Conservation (phyloP, 345 rosid species). For the Clarkia xantiana region DNA sequence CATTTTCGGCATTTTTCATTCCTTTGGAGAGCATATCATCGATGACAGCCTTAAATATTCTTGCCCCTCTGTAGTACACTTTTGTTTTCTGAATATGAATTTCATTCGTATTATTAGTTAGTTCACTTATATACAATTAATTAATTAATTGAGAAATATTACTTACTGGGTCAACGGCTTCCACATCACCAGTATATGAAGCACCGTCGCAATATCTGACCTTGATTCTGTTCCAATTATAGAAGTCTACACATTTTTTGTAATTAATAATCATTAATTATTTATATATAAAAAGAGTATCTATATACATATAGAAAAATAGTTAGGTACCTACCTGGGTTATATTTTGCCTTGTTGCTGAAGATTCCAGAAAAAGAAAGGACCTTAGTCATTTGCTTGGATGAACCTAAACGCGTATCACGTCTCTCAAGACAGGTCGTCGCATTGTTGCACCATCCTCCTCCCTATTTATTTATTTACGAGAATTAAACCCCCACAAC, state of each 20-base stretch:
- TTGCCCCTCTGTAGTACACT: slow-evolving; percentile 92
- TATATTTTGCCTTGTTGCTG: slow-evolving; percentile 34
- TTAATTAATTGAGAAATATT: too few relatives aligned
- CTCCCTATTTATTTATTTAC: slow-evolving; percentile 42
- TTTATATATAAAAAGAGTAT: too few relatives aligned
- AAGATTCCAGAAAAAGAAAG: slow-evolving; percentile 77
- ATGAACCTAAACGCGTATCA: slow-evolving; percentile 65
- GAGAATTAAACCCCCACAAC: neutral
- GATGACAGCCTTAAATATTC: slow-evolving; percentile 67
- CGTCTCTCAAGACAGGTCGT: slow-evolving; percentile 50
- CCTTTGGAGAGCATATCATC: slow-evolving; percentile 68
- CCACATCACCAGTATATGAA: slow-evolving; percentile 79
- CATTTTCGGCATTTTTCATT: slow-evolving; percentile 72
- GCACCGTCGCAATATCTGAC: slow-evolving; percentile 91
- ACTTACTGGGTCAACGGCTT: slow-evolving; percentile 66
- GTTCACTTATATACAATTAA: too few relatives aligned
- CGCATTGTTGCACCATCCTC: slow-evolving; percentile 86
- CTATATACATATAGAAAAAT: neutral
- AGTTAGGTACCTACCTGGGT: slow-evolving; percentile 44
- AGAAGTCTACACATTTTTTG: slow-evolving; percentile 35
- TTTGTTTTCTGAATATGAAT: slow-evolving; percentile 46
- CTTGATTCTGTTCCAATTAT: slow-evolving; percentile 86
- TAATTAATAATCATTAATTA: too few relatives aligned
- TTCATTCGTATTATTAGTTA: too few relatives aligned
- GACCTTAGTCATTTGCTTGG: slow-evolving; percentile 43